Evolutionary conservation across 2,329 filamentous ascomycete genomes (phyloP).

Genomic region (Trichophaea hybrida): DNA sequence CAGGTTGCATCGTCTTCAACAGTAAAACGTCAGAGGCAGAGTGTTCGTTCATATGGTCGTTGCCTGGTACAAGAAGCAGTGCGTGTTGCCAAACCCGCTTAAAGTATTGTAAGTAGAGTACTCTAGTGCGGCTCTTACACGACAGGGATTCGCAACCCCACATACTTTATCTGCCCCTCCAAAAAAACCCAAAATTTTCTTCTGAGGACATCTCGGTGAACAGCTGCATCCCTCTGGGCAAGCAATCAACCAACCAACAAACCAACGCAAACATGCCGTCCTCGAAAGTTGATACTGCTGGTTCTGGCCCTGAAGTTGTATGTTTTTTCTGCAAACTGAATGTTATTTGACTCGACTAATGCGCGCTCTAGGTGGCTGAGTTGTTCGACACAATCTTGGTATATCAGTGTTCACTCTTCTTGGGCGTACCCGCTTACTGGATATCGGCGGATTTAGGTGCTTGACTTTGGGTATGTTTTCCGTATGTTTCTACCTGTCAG

Average conservation of each 20-base stretch:
- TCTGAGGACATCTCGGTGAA: neutral
- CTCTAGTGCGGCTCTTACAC: neutral
- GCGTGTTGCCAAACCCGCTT: too few species aligned
- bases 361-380: conserved; percentile 21
- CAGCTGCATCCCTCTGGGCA: neutral
- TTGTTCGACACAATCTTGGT: conserved; percentile 28
- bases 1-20: neutral
- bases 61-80: too few species aligned
- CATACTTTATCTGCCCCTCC: neutral
- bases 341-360: neutral
- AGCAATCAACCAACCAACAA: neutral
- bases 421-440: conserved; percentile 5
- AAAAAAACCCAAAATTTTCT: neutral
- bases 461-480: conserved; percentile 27
- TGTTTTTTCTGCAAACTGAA: neutral
- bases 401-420: conserved; percentile 10
- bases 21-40: too few species aligned
- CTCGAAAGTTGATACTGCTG: conserved; percentile 5
- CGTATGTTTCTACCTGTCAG: neutral
- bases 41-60: too few species aligned
- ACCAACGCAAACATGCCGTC: neutral
- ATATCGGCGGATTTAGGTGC: conserved; percentile 19
- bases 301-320: conserved; percentile 22
- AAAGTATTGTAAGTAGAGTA: too few species aligned
- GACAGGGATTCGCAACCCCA: neutral